Percentiles rank a stretch among this genome's conserved stretches.
phyloP scores from a whole-genome alignment of 2,329 filamentous ascomycete genomes.

The Aspergillus ochraceus region DNA sequence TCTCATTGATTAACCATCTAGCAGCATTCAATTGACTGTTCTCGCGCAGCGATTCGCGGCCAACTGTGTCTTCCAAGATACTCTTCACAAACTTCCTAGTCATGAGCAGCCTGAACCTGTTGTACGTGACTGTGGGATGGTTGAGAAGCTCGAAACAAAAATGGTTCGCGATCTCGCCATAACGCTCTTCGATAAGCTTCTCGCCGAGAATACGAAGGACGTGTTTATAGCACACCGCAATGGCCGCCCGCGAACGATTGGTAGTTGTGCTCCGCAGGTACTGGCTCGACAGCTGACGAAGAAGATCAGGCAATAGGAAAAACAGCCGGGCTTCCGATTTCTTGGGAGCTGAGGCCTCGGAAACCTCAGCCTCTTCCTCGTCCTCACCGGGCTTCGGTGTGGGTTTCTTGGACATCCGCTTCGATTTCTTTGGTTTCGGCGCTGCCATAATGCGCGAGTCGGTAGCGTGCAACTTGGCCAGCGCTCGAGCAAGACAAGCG shows the following conservation, averaged over 20 bases:
- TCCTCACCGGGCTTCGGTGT: slow-evolving; percentile 61
- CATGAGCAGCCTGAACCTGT: slow-evolving; percentile 83
- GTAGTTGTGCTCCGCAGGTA: slow-evolving; percentile 77
- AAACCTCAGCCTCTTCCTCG: slow-evolving; percentile 69
- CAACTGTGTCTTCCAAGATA: slow-evolving; percentile 80
- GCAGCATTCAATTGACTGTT: slow-evolving; percentile 83
- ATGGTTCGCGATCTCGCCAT: slow-evolving; percentile 76
- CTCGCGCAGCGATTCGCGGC: slow-evolving; percentile 79
- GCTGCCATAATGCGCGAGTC: slow-evolving; percentile 52
- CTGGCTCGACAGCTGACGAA: slow-evolving; percentile 75
- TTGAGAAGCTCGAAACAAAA: slow-evolving; percentile 78
- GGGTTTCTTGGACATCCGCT: slow-evolving; percentile 69
- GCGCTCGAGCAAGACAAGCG: slow-evolving; percentile 76
- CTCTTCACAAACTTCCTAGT: slow-evolving; percentile 82
- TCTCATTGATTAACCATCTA: slow-evolving; percentile 77
- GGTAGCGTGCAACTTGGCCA: slow-evolving; percentile 78
- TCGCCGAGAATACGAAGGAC: slow-evolving; percentile 77
- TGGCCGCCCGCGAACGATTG: slow-evolving; percentile 76
- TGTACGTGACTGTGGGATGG: slow-evolving; percentile 71
- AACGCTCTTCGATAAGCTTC: slow-evolving; percentile 78
- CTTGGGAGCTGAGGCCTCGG: slow-evolving; percentile 74
- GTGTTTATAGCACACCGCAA: slow-evolving; percentile 84
- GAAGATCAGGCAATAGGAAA: slow-evolving; percentile 73
- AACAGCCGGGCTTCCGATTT: slow-evolving; percentile 70
- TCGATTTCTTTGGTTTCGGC: slow-evolving; percentile 67